These are phyloP conservation scores for Thelonectria olida DNA, from an alignment of 2,329 filamentous ascomycete species.

Conservation along the genomic window DNA sequence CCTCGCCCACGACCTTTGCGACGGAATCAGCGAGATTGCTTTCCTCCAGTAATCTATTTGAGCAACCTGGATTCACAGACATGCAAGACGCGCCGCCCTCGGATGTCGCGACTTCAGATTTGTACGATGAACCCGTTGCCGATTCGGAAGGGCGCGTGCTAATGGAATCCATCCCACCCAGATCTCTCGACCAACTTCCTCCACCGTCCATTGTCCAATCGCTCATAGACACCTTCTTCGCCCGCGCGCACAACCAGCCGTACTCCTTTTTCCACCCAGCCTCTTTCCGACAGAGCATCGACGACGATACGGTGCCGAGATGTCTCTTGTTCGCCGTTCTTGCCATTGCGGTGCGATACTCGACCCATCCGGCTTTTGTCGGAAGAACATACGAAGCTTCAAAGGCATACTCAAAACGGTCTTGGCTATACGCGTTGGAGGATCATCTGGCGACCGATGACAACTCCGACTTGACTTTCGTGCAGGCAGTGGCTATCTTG, in stretches of 20 bases:
- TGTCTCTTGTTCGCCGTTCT: slow-evolving; percentile 14
- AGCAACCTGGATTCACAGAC: neutral
- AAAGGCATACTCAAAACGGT: slow-evolving; percentile 17
- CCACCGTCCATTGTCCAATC: slow-evolving; percentile 12
- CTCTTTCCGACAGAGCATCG: slow-evolving; percentile 9
- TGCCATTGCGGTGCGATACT: slow-evolving; percentile 16
- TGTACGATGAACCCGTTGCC: neutral
- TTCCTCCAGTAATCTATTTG: neutral
- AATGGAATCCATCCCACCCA: neutral
- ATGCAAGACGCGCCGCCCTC: neutral
- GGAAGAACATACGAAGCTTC: slow-evolving; percentile 16
- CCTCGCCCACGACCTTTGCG: neutral
- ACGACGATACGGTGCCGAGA: slow-evolving; percentile 1
- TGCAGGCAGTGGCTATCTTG: slow-evolving; percentile 49
- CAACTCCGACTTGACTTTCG: slow-evolving; percentile 32
- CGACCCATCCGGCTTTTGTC: slow-evolving; percentile 4
- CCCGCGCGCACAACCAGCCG: slow-evolving; percentile 40
- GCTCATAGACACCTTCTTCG: slow-evolving; percentile 46
- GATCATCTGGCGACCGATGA: slow-evolving; percentile 23
- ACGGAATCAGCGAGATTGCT: neutral
- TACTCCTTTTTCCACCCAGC: slow-evolving; percentile 24
- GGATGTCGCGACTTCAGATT: neutral
- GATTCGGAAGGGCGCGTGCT: neutral
- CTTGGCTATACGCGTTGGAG: slow-evolving; percentile 23
- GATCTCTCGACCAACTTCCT: slow-evolving; percentile 8